Conservation (phyloP, 1,284 basidiomycete genomes). For the Heterobasidion annosum region DNA sequence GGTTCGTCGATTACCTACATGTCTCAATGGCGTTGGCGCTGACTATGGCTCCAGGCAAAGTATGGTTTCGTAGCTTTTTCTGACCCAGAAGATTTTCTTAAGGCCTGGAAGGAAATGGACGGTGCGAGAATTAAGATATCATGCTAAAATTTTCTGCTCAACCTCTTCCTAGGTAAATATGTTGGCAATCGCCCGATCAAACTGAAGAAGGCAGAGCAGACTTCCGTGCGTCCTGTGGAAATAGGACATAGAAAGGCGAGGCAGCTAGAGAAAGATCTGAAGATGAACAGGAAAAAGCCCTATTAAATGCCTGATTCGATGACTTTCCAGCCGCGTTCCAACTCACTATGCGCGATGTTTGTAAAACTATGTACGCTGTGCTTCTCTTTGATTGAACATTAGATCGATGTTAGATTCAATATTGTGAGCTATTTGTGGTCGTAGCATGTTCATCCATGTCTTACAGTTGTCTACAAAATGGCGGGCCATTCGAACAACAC, state of each 20-base stretch:
- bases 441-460: no score
- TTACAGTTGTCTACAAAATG: no score
- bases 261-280: constrained; percentile 70
- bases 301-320: constrained; percentile 34
- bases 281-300: constrained; percentile 73
- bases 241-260: constrained; percentile 88
- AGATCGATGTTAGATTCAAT: no score
- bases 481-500: no score
- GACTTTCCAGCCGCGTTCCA: background rate
- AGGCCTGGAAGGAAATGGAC: constrained; percentile 99
- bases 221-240: constrained; percentile 82
- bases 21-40: background rate
- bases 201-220: constrained; percentile 80
- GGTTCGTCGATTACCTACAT: constrained; percentile 30
- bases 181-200: constrained; percentile 93
- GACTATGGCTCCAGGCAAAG: constrained; percentile 58
- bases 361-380: background rate
- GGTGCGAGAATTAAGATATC: constrained; percentile 41
- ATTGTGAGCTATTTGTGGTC: no score
- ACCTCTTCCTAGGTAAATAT: constrained; percentile 70
- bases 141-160: constrained; percentile 2
- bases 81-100: constrained; percentile 97
- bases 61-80: constrained; percentile 98
- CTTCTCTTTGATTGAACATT: background rate
- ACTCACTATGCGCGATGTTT: background rate